A percentile compares a stretch with the other conserved stretches of the same genome.
Evolutionary conservation across 345 rosid species (phyloP).

Genomic region (Geranium brycei): DNA sequence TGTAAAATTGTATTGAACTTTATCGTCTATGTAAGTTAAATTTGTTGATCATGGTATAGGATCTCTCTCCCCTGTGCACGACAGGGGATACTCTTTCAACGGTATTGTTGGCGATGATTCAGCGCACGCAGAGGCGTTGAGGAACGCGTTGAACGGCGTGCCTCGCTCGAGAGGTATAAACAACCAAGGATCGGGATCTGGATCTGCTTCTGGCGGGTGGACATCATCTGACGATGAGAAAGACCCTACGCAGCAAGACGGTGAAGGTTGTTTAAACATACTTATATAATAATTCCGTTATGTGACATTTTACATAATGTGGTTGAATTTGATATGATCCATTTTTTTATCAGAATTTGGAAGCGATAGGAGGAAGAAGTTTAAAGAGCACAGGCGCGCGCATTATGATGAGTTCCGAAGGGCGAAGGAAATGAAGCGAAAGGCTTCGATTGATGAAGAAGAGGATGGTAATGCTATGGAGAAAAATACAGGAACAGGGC

Average conservation of each 20-base stretch:
- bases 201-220: slow-evolving; percentile 50
- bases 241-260: slow-evolving; percentile 65
- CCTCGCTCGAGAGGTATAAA: slow-evolving; percentile 56
- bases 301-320: no score
- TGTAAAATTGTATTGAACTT: no score
- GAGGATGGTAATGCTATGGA: slow-evolving; percentile 36
- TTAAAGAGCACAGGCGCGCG: slow-evolving; percentile 66
- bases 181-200: background rate
- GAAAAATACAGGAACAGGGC: background rate
- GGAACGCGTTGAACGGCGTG: slow-evolving; percentile 45
- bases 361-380: slow-evolving; percentile 30
- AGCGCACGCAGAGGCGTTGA: slow-evolving; percentile 58
- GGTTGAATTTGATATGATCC: no score
- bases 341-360: slow-evolving; percentile 23
- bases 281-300: background rate
- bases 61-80: slow-evolving; percentile 46
- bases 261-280: slow-evolving; percentile 37
- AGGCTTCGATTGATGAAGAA: slow-evolving; percentile 54
- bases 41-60: slow-evolving; percentile 25
- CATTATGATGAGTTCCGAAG: slow-evolving; percentile 82
- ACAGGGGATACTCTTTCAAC: slow-evolving; percentile 23
- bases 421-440: slow-evolving; percentile 59
- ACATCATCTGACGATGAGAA: slow-evolving; percentile 81
- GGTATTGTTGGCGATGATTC: slow-evolving; percentile 37
- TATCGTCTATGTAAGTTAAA: background rate